Percentiles rank a stretch among this genome's conserved stretches.
Conservation (phyloP, 805 yeast species). For the Hanseniaspora clermontiae region DNA sequence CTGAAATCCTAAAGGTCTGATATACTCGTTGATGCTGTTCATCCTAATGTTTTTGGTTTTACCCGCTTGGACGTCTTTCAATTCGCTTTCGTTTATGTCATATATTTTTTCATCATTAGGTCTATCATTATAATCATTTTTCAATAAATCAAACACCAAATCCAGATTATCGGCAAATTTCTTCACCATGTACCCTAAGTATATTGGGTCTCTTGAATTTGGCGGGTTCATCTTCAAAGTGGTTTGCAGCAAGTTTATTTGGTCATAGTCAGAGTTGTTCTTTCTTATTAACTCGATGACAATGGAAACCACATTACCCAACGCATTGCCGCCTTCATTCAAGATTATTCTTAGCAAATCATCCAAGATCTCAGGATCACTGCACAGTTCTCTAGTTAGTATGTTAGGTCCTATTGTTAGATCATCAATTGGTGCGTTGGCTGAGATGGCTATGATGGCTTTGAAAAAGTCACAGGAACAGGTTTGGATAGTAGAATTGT, state of each 20-base stretch:
- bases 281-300: constrained; percentile 87
- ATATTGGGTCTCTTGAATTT: constrained; percentile 77
- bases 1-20: constrained; percentile 75
- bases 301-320: constrained; percentile 83
- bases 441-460: constrained; percentile 87
- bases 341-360: constrained; percentile 62
- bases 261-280: constrained; percentile 90
- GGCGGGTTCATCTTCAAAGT: constrained; percentile 79
- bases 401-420: constrained; percentile 91
- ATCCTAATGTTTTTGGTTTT: constrained; percentile 18
- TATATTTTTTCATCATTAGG: constrained; percentile 12
- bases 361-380: constrained; percentile 43
- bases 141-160: constrained; percentile 30
- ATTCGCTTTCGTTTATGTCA: constrained; percentile 20
- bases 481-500: constrained; percentile 56
- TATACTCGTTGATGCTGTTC: constrained; percentile 52
- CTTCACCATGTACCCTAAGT: constrained; percentile 67
- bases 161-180: constrained; percentile 53
- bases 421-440: constrained; percentile 65
- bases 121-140: neutral
- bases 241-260: constrained; percentile 61
- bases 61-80: constrained; percentile 16
- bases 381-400: constrained; percentile 73
- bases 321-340: constrained; percentile 55
- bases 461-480: constrained; percentile 91